Evolutionary conservation across 2,329 filamentous ascomycete species (phyloP), one percentile per base, ranked within the genome.

Genomic region (Chaetomiaceae sp.): DNA sequence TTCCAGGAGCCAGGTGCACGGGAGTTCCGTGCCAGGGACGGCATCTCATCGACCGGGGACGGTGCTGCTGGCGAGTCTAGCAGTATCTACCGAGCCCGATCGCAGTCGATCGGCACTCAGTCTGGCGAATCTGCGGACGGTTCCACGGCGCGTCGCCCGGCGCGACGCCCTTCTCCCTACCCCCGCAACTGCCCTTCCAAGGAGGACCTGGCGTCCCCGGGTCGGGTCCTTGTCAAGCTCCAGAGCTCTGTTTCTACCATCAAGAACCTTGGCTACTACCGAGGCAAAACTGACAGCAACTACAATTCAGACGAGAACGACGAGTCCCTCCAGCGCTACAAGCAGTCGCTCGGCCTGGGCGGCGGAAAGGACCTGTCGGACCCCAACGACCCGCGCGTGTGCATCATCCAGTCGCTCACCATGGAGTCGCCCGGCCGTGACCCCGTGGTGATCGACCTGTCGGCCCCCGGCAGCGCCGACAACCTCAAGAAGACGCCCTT

Each of bases 281-380:
- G 25, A 5, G 38, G 22, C n/a, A 14, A 43, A 22, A 46, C 46
- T 64, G 56, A 51, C 56, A 45, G 47, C 19, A 22, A 47, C 20
- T 17, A 15, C 12, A 36, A 29, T 54, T 53, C 65, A 85, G 79
- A 85, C 66, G 77, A 79, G 63, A 76, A 88, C 66, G 94, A 99
- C 71, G 92, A 97, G 73, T 94, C 92, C 58, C 86, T 99, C 66
- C 89, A 95, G 75, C 88, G 92, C 67, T 99, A 95, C 88, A 99
- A 99, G 79, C 83, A 92, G 68, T 97, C 92, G 12, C 87, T 99
- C 57, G 94, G 94, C 63, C 84, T 97, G 56, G 83, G 85, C 60
- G 84, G 83, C 63, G 87, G 87, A 67, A 82, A 79, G 45, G 80
- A 86, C 64, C 80, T 89, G 56, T 87, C 84, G 53, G 83, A 91